These are phyloP conservation scores for Pascua sp. DNA, from an alignment of 1,284 basidiomycete genomes.

Conservation along the genomic window DNA sequence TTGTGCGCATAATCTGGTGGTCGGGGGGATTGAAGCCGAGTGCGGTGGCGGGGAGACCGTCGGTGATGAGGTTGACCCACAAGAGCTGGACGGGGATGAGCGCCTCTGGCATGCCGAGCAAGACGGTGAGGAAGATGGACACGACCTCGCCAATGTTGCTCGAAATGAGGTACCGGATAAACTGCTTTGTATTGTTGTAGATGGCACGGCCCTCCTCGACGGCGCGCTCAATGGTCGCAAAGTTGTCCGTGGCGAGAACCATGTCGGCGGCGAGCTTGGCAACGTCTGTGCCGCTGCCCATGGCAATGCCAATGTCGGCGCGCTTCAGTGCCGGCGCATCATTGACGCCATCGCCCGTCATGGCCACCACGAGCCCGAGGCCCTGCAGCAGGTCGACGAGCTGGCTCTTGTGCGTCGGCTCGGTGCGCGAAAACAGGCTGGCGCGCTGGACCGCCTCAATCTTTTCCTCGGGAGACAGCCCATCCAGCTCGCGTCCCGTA, in stretches of 20 bases:
- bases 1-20: constrained; percentile 90
- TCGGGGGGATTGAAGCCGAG: constrained; percentile 97
- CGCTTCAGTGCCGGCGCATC: constrained; percentile 95
- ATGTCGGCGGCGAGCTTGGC: constrained; percentile 97
- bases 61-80: constrained; percentile 92
- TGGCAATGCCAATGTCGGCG: constrained; percentile 97
- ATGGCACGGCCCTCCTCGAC: constrained; percentile 96
- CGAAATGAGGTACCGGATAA: constrained; percentile 65
- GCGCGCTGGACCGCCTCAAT: constrained; percentile 78
- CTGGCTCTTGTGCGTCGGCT: constrained; percentile 92
- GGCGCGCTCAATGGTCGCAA: constrained; percentile 86
- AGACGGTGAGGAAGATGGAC: constrained; percentile 92
- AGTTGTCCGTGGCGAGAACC: constrained; percentile 67
- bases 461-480: constrained; percentile 73
- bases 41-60: constrained; percentile 92
- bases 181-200: constrained; percentile 99
- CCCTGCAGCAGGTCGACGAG: constrained; percentile 93
- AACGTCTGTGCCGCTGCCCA: constrained; percentile 98
- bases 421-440: constrained; percentile 86
- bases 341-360: constrained; percentile 96
- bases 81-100: constrained; percentile 95
- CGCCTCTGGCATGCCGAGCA: constrained; percentile 97
- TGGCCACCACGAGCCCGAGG: constrained; percentile 91
- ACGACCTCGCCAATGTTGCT: constrained; percentile 99
- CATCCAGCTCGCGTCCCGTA: constrained; percentile 89